Conservation (phyloP, 768 basidiomycete genomes). For the Amanita exitialis region DNA sequence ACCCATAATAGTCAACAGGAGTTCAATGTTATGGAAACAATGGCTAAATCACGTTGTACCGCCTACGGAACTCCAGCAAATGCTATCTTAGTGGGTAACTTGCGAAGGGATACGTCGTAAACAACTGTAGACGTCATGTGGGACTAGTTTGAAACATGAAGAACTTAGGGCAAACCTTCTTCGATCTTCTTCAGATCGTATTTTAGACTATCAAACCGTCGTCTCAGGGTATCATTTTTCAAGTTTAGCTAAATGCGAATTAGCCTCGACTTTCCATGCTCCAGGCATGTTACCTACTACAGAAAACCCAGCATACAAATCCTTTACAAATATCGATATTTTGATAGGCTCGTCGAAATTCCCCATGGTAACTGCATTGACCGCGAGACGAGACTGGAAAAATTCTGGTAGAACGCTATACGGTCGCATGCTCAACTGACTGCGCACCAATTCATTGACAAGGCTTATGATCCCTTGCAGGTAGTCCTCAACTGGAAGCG, state of each 20-base stretch:
- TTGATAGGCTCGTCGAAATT: conserved; percentile 71
- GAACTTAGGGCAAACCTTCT: conserved; percentile 48
- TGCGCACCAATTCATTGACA: conserved; percentile 69
- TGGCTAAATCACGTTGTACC: not conserved
- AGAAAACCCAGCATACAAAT: conserved; percentile 74
- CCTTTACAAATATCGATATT: conserved; percentile 74
- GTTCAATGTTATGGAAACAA: not conserved
- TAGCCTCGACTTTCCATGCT: not conserved
- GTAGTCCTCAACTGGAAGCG: conserved; percentile 67
- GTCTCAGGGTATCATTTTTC: conserved; percentile 68
- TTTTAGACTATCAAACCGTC: conserved; percentile 73
- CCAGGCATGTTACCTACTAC: conserved; percentile 39
- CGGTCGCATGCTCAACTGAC: not conserved
- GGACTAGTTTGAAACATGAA: not conserved
- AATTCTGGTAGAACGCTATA: not conserved
- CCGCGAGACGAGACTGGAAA: conserved; percentile 61
- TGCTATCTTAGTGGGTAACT: conserved; percentile 23
- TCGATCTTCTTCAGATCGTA: conserved; percentile 86
- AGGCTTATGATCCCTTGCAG: conserved; percentile 70
- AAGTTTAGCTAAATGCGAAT: conserved; percentile 51
- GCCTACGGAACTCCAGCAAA: not conserved
- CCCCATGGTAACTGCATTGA: conserved; percentile 76
- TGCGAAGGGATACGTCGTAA: conserved; percentile 76
- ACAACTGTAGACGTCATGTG: conserved; percentile 41
- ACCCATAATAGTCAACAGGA: not conserved